A percentile compares a stretch with the other conserved stretches of the same genome.
Conservation (phyloP, 1,139 yeast genomes). For the Citeromyces hawaiiensis region DNA sequence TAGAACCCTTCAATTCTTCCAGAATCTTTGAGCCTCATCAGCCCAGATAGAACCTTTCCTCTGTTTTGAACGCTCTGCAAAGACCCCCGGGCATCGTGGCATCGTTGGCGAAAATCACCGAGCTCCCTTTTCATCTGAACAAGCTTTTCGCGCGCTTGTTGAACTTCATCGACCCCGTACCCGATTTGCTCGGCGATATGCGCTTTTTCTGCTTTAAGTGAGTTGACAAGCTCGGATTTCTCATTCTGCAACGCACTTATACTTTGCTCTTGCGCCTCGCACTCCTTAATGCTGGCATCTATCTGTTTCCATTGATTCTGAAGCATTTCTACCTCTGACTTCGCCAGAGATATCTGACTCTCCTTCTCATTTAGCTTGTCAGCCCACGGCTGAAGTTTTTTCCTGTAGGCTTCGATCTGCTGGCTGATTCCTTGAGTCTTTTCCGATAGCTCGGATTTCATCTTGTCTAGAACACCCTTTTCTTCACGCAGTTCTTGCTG, state of each 20-base stretch:
- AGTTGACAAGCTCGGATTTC: conserved; percentile 31
- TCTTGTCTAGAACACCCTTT: conserved; percentile 39
- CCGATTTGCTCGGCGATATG: conserved; percentile 38
- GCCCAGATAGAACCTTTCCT: conserved; percentile 58
- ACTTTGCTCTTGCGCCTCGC: conserved; percentile 28
- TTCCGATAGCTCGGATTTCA: conserved; percentile 54
- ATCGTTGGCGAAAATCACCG: conserved; percentile 42
- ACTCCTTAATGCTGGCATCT: conserved; percentile 29
- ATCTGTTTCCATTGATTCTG: conserved; percentile 31
- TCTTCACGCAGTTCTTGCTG: conserved; percentile 36
- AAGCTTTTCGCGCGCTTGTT: conserved; percentile 31
- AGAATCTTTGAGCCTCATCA: conserved; percentile 56
- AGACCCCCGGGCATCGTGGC: conserved; percentile 51
- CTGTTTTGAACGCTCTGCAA: conserved; percentile 50
- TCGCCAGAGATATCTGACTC: conserved; percentile 50
- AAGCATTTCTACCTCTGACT: conserved; percentile 52
- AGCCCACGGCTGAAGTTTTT: conserved; percentile 75
- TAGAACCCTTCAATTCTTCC: conserved; percentile 82
- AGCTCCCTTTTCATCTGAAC: conserved; percentile 40
- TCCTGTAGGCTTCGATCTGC: conserved; percentile 51
- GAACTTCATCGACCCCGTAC: conserved; percentile 46
- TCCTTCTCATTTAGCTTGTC: conserved; percentile 52
- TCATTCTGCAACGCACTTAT: conserved; percentile 29
- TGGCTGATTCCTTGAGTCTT: conserved; percentile 58
- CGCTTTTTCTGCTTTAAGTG: conserved; percentile 27